phyloP scores from a whole-genome alignment of 257 asterid species.

The Solanum peruvianum region DNA sequence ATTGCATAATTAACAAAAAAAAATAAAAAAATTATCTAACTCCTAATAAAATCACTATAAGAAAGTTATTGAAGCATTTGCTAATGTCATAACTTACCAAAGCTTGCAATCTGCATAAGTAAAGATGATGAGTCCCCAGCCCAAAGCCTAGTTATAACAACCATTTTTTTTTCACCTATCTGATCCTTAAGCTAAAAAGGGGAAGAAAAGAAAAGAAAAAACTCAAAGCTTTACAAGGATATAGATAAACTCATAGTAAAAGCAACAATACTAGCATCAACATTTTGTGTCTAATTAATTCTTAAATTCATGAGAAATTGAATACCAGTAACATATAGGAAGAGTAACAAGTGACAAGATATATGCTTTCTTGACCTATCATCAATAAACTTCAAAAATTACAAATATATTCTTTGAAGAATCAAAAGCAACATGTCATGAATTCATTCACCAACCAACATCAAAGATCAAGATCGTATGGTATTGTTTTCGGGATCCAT shows the following conservation, averaged over 20 bases:
- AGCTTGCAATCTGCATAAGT: background rate
- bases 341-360: background rate
- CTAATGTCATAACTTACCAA: background rate
- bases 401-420: background rate
- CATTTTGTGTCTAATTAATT: background rate
- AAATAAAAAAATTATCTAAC: background rate
- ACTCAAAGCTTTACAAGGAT: background rate
- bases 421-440: background rate
- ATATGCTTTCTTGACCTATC: background rate
- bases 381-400: background rate
- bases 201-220: background rate
- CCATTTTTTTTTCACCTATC: background rate
- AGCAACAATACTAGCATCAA: background rate
- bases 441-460: background rate
- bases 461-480: background rate
- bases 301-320: background rate
- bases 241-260: background rate
- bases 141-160: background rate
- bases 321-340: background rate
- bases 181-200: background rate
- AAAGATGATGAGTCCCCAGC: background rate
- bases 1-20: background rate
- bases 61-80: background rate
- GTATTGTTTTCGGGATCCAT: background rate
- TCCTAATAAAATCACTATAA: background rate